These are phyloP conservation scores for Sporothrix pallida DNA, from an alignment of 2,329 filamentous ascomycete genomes.

Conservation along the genomic window DNA sequence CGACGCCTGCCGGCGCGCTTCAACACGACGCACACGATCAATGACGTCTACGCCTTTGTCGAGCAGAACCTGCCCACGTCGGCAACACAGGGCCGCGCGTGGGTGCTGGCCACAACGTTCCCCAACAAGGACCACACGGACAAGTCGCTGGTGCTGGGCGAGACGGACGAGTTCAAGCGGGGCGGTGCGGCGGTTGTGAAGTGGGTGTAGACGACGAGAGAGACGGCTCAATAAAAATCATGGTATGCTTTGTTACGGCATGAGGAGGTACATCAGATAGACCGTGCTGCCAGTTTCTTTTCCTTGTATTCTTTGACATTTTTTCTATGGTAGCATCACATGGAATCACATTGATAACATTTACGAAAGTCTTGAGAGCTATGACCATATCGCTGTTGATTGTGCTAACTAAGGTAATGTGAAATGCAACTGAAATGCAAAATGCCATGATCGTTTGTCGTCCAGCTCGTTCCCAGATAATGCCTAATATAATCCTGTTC, in stretches of 20 bases:
- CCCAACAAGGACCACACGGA: conserved; percentile 81
- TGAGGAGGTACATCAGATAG: background rate
- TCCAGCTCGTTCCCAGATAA: background rate
- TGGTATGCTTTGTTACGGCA: background rate
- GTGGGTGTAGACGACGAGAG: conserved; percentile 48
- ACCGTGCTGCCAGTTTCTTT: background rate
- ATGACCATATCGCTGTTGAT: background rate
- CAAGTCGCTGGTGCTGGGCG: conserved; percentile 62
- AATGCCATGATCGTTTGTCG: conserved; percentile 4
- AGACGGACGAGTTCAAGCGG: conserved; percentile 69
- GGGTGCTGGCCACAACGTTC: conserved; percentile 81
- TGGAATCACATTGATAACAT: background rate
- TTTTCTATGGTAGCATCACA: background rate
- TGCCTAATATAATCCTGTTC: background rate
- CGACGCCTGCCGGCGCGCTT: conserved; percentile 79
- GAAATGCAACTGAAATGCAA: background rate
- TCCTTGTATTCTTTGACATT: too few relatives aligned
- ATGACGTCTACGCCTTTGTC: conserved; percentile 78
- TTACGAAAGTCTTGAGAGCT: background rate
- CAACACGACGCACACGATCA: conserved; percentile 78
- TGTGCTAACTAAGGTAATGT: background rate
- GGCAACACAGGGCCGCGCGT: conserved; percentile 59
- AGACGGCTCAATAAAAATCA: background rate
- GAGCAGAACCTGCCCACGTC: conserved; percentile 64
- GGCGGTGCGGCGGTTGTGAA: conserved; percentile 70